A percentile compares a stretch with the other conserved stretches of the same genome.
phyloP scores from a whole-genome alignment of 345 rosid species.

The Eucalyptus camaldulensis region DNA sequence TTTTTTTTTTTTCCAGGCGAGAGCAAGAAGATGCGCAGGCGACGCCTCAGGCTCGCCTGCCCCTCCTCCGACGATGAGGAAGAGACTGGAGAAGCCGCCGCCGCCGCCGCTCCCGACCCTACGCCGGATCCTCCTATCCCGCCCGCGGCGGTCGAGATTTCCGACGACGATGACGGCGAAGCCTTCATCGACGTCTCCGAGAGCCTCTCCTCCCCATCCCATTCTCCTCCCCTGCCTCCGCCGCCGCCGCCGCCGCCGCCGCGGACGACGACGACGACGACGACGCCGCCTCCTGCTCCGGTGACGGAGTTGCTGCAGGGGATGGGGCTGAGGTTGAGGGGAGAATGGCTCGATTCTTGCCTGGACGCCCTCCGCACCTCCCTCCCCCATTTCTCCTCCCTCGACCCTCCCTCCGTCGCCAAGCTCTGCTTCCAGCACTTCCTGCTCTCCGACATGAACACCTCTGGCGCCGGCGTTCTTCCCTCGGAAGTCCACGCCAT shows the following conservation, averaged over 20 bases:
- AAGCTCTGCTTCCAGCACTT: slow-evolving; percentile 71
- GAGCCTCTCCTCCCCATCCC: slow-evolving; percentile 22
- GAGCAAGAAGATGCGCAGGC: slow-evolving; percentile 23
- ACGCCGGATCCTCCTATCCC: slow-evolving; percentile 8
- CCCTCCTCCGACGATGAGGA: slow-evolving; percentile 49
- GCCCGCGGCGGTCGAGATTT: slow-evolving; percentile 11
- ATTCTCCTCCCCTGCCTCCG: slow-evolving; percentile 9
- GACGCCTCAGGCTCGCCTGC: slow-evolving; percentile 38
- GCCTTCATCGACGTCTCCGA: slow-evolving; percentile 45
- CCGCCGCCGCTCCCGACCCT: slow-evolving; percentile 8
- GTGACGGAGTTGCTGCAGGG: slow-evolving; percentile 26
- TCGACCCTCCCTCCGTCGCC: slow-evolving; percentile 42
- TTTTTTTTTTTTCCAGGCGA: background rate
- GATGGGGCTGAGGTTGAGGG: slow-evolving; percentile 52
- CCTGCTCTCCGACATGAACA: slow-evolving; percentile 75
- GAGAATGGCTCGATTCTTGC: slow-evolving; percentile 61
- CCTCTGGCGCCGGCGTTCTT: slow-evolving; percentile 67
- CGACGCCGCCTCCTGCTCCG: slow-evolving; percentile 9
- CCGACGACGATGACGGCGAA: slow-evolving; percentile 35
- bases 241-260: background rate
- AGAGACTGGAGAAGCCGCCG: slow-evolving; percentile 9
- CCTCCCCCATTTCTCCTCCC: slow-evolving; percentile 15
- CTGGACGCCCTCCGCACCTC: slow-evolving; percentile 35
- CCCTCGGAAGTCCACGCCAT: slow-evolving; percentile 52
- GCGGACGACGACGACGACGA: background rate